These are phyloP conservation scores for Limonium bicolor DNA, from an alignment of 148 eudicot species.

Conservation along the genomic window DNA sequence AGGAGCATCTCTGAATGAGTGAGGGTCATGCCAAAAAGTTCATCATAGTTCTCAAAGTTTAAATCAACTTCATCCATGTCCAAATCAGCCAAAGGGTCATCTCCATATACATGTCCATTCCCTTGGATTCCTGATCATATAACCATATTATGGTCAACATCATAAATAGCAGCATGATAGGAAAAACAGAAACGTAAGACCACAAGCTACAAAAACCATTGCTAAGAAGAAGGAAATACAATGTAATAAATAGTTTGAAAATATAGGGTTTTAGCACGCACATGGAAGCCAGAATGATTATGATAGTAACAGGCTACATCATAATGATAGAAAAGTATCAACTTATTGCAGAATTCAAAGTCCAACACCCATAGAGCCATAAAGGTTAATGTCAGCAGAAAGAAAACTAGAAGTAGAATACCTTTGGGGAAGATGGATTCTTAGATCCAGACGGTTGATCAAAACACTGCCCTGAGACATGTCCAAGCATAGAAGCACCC, in stretches of 20 bases:
- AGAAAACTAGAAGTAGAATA: background rate
- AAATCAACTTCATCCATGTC: conserved; percentile 33
- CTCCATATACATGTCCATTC: conserved; percentile 18
- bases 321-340: too few relatives aligned
- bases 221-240: background rate
- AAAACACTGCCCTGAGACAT: conserved; percentile 15
- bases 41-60: conserved; percentile 32
- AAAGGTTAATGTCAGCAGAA: conserved; percentile 2
- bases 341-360: too few relatives aligned
- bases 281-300: background rate
- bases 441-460: conserved; percentile 14
- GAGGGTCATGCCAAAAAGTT: conserved; percentile 31
- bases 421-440: conserved; percentile 42
- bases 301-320: too few relatives aligned
- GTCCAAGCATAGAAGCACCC: conserved; percentile 24
- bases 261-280: too few relatives aligned
- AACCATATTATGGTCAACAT: conserved; percentile 20
- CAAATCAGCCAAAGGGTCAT: conserved; percentile 21
- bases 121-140: conserved; percentile 20
- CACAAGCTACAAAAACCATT: background rate
- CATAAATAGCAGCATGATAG: background rate
- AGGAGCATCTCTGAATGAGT: conserved; percentile 29
- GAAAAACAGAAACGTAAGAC: background rate
- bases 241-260: background rate
- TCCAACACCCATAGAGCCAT: too few relatives aligned